Conservation (phyloP, 257 asterid genomes). For the Nicotiana otophora region DNA sequence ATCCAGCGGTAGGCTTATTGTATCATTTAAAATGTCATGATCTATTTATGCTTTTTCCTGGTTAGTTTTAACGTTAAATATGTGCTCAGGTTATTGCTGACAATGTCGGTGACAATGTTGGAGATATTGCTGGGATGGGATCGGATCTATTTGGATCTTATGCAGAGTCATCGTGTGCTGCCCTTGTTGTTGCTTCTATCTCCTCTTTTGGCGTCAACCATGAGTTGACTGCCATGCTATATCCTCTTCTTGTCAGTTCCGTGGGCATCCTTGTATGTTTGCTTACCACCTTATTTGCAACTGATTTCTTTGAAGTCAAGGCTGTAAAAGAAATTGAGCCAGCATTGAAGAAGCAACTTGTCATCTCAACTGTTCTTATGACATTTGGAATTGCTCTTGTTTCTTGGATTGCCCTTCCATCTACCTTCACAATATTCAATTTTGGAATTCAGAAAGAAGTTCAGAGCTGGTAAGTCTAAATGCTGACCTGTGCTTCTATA, state of each 20-base stretch:
- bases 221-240: slow-evolving; percentile 67
- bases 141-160: slow-evolving; percentile 79
- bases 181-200: slow-evolving; percentile 78
- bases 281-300: slow-evolving; percentile 71
- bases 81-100: slow-evolving; percentile 65
- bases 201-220: slow-evolving; percentile 79
- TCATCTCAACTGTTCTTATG: slow-evolving; percentile 70
- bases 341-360: slow-evolving; percentile 64
- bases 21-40: not conserved
- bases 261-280: slow-evolving; percentile 64
- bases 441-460: slow-evolving; percentile 77
- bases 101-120: slow-evolving; percentile 83
- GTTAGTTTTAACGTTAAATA: not conserved
- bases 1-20: slow-evolving; percentile 57
- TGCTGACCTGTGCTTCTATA: not conserved
- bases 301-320: slow-evolving; percentile 73
- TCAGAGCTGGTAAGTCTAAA: slow-evolving; percentile 50
- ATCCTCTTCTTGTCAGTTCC: slow-evolving; percentile 65
- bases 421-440: slow-evolving; percentile 64
- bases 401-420: slow-evolving; percentile 58
- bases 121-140: slow-evolving; percentile 90
- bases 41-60: not conserved
- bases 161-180: slow-evolving; percentile 82
- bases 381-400: slow-evolving; percentile 54
- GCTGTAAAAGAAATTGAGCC: slow-evolving; percentile 72